These are phyloP conservation scores for Diddensiella caesifluorescens DNA, from an alignment of 805 yeast genomes.

Conservation along the genomic window DNA sequence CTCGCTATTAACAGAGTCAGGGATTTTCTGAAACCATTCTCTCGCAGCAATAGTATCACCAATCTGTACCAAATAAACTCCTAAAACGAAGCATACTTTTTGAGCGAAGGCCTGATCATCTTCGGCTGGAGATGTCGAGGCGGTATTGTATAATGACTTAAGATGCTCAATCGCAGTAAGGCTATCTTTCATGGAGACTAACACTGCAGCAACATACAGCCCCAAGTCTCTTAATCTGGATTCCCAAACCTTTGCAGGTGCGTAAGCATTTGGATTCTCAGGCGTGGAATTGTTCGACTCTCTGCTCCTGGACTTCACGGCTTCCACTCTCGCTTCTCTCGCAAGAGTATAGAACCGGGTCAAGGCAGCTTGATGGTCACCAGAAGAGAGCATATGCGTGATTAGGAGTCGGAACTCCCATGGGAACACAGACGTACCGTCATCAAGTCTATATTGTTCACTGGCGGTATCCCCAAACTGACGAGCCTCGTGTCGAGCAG, in stretches of 20 bases:
- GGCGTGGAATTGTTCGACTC: not conserved
- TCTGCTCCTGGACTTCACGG: constrained; percentile 8
- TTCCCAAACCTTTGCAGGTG: constrained; percentile 16
- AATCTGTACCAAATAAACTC: constrained; percentile 22
- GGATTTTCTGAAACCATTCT: constrained; percentile 24
- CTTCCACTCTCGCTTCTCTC: constrained; percentile 30
- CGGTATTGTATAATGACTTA: constrained; percentile 17
- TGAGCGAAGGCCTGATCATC: constrained; percentile 9
- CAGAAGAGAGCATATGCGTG: constrained; percentile 30
- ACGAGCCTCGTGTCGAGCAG: constrained; percentile 31
- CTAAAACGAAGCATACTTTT: constrained; percentile 18
- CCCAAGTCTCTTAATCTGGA: constrained; percentile 28
- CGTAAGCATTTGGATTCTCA: not conserved
- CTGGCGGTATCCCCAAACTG: constrained; percentile 27
- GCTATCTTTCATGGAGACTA: constrained; percentile 31
- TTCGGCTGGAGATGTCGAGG: not conserved
- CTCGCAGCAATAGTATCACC: constrained; percentile 31
- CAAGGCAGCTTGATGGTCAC: constrained; percentile 32
- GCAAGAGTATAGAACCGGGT: constrained; percentile 32
- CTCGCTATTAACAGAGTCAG: not conserved
- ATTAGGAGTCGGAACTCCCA: constrained; percentile 33
- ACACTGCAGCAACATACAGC: constrained; percentile 29
- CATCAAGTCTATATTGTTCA: constrained; percentile 21
- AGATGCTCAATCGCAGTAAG: constrained; percentile 31
- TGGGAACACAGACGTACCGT: constrained; percentile 24